Conservation (phyloP, 2,329 filamentous ascomycete genomes). For the Ophiocordyceps unilateralis region DNA sequence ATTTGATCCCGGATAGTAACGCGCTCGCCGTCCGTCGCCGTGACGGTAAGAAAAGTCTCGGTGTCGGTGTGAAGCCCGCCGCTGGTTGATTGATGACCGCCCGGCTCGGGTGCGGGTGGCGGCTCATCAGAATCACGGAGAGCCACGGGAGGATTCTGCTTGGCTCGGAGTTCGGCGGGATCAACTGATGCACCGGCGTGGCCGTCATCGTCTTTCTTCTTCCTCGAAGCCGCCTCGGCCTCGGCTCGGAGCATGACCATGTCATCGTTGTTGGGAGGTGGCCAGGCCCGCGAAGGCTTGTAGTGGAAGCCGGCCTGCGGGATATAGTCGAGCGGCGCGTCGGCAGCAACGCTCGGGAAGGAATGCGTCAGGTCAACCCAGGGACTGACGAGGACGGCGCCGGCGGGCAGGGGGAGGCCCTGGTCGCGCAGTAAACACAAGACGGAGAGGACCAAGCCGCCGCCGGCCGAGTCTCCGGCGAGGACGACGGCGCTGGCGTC, state of each 20-base stretch:
- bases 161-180: conserved; percentile 10
- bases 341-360: conserved; percentile 70
- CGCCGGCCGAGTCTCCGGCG: conserved; percentile 85
- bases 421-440: conserved; percentile 70
- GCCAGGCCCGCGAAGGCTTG: conserved; percentile 80
- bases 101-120: conserved; percentile 5
- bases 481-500: conserved; percentile 69
- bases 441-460: conserved; percentile 71
- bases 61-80: conserved; percentile 11
- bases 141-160: conserved; percentile 15
- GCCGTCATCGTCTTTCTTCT: conserved; percentile 3
- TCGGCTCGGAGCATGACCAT: conserved; percentile 35
- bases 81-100: conserved; percentile 8
- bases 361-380: conserved; percentile 96
- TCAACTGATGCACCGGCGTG: conserved; percentile 7
- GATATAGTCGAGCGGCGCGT: conserved; percentile 70
- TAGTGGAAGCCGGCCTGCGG: conserved; percentile 78
- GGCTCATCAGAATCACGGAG: conserved; percentile 9
- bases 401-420: conserved; percentile 69
- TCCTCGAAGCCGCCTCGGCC: conserved; percentile 28
- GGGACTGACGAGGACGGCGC: conserved; percentile 77
- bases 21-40: conserved; percentile 47
- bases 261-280: conserved; percentile 65
- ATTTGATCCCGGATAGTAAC: conserved; percentile 80
- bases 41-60: conserved; percentile 37